phyloP scores from a whole-genome alignment of 2,329 filamentous ascomycete species.

The Cercospora nicotianae region DNA sequence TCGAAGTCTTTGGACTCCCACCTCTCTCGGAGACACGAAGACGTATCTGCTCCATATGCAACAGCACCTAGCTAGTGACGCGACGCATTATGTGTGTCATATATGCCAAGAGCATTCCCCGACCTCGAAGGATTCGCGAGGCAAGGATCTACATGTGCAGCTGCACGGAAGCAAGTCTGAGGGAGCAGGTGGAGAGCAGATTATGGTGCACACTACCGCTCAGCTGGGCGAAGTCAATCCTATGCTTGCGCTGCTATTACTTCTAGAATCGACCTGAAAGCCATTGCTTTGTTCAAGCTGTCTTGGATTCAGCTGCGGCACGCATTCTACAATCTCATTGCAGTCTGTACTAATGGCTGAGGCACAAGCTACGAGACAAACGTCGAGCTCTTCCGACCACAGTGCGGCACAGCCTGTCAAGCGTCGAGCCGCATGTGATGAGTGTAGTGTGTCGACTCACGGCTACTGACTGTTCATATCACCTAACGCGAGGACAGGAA shows the following conservation, averaged over 20 bases:
- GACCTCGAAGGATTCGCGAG: neutral
- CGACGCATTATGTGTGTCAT: neutral
- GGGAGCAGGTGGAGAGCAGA: neutral
- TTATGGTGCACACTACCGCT: constrained; percentile 1
- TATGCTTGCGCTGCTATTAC: neutral
- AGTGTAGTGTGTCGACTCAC: constrained; percentile 40
- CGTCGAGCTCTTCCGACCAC: neutral
- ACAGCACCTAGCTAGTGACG: neutral
- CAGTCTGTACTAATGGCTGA: neutral
- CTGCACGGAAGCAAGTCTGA: constrained; percentile 1
- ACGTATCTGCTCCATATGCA: neutral
- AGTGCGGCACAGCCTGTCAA: constrained; percentile 23
- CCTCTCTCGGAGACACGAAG: neutral
- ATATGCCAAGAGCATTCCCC: neutral
- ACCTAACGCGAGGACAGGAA: constrained; percentile 38
- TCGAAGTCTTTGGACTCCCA: neutral
- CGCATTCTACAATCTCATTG: neutral
- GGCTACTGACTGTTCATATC: neutral
- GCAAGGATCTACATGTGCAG: constrained; percentile 5
- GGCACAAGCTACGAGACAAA: constrained; percentile 1
- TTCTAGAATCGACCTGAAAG: neutral
- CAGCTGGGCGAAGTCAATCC: neutral
- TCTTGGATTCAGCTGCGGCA: neutral
- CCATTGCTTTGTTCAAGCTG: neutral
- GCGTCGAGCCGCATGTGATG: constrained; percentile 44